These are phyloP conservation scores for Pistacia integerrima DNA, from an alignment of 345 rosid genomes.

Conservation along the genomic window DNA sequence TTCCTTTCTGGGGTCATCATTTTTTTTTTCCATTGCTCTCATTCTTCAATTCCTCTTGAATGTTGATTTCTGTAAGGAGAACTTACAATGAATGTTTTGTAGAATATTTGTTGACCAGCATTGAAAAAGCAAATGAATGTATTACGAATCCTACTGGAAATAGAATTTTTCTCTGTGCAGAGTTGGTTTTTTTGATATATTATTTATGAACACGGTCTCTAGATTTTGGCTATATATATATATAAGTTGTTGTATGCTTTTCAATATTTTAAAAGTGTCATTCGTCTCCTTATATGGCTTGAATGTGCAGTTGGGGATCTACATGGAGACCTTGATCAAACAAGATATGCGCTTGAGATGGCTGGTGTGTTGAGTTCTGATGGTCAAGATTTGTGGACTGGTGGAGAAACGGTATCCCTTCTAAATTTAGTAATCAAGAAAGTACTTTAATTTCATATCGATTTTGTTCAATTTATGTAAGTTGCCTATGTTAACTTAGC, in stretches of 20 bases:
- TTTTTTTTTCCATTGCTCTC: not conserved
- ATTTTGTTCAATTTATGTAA: too few relatives aligned
- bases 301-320: conserved; percentile 74
- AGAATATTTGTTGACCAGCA: not conserved
- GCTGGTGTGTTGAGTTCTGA: conserved; percentile 85
- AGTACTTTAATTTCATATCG: not conserved
- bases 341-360: conserved; percentile 73
- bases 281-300: not conserved
- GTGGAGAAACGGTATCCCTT: conserved; percentile 65
- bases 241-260: not conserved
- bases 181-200: not conserved
- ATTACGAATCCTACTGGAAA: too few relatives aligned
- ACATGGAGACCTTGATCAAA: conserved; percentile 84
- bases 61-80: not conserved
- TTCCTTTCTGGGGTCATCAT: not conserved
- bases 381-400: conserved; percentile 74
- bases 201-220: not conserved
- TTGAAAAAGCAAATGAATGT: not conserved
- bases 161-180: too few relatives aligned
- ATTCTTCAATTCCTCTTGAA: not conserved
- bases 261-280: not conserved
- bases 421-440: not conserved
- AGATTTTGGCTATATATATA: too few relatives aligned
- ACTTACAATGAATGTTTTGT: not conserved
- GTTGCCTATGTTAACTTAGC: not conserved